Conservation (phyloP, 306 rosid genomes). For the Fragaria vesca region DNA sequence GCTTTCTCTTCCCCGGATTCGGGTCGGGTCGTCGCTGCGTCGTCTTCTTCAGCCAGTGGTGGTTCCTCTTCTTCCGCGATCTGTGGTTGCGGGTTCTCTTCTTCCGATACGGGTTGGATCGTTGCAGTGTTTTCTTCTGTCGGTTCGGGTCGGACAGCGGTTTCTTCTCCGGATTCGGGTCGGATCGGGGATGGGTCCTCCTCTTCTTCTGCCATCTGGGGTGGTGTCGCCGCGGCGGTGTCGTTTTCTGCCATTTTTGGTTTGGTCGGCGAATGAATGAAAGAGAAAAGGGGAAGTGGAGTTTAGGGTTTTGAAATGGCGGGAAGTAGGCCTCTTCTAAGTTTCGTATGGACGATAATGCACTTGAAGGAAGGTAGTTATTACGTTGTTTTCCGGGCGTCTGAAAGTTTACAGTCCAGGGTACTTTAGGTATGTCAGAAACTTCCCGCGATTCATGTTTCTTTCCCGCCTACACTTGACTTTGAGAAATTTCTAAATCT, state of each 20-base stretch:
- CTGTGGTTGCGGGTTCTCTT: background rate
- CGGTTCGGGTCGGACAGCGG: background rate
- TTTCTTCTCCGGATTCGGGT: slow-evolving; percentile 35
- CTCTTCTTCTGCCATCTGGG: slow-evolving; percentile 1
- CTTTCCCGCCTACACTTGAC: too few relatives aligned
- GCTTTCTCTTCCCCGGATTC: slow-evolving; percentile 24
- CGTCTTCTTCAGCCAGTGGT: slow-evolving; percentile 20
- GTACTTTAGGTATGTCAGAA: background rate
- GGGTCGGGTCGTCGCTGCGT: slow-evolving; percentile 18
- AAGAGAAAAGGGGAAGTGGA: background rate
- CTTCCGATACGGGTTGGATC: background rate
- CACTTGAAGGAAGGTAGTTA: background rate
- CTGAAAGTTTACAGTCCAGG: background rate
- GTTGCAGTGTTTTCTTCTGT: background rate
- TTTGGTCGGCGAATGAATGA: background rate
- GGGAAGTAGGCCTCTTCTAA: slow-evolving; percentile 30
- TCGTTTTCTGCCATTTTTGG: background rate
- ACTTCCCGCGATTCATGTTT: background rate
- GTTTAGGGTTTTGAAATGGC: slow-evolving; percentile 40
- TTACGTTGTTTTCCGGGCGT: background rate
- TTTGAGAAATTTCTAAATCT: too few relatives aligned
- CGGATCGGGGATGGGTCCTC: background rate
- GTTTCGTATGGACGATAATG: background rate
- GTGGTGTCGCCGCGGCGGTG: background rate
- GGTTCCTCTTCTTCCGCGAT: background rate